Conservation (phyloP, 2,329 filamentous ascomycete species). For the Aspergillus sp. region DNA sequence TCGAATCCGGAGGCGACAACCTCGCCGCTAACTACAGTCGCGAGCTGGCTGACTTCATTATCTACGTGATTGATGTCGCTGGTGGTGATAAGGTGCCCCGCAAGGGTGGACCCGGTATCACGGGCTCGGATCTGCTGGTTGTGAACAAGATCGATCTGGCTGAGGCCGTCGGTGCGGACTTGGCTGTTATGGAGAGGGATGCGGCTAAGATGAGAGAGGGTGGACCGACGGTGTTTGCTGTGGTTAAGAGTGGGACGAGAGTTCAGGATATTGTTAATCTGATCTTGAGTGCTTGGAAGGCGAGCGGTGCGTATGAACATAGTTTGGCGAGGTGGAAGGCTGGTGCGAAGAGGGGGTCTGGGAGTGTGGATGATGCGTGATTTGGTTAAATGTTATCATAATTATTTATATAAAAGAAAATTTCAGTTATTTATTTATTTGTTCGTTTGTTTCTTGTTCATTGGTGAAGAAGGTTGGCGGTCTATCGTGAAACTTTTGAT, state of each 20-base stretch:
- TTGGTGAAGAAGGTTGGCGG: too few relatives aligned
- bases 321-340: slow-evolving; percentile 49
- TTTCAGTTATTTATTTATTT: too few relatives aligned
- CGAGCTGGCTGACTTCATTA: slow-evolving; percentile 94
- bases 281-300: slow-evolving; percentile 89
- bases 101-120: slow-evolving; percentile 96
- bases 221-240: slow-evolving; percentile 91
- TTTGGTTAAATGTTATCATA: neutral
- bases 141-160: slow-evolving; percentile 98
- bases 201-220: slow-evolving; percentile 93
- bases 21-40: slow-evolving; percentile 94
- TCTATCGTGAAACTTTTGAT: neutral
- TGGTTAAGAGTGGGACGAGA: slow-evolving; percentile 89
- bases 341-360: slow-evolving; percentile 41
- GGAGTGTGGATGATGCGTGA: slow-evolving; percentile 23
- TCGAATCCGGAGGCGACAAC: slow-evolving; percentile 95
- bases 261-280: slow-evolving; percentile 85
- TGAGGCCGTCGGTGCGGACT: slow-evolving; percentile 83
- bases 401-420: too few relatives aligned
- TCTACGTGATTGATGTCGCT: slow-evolving; percentile 97
- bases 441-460: neutral
- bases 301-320: slow-evolving; percentile 68
- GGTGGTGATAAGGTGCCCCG: slow-evolving; percentile 95
- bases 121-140: slow-evolving; percentile 87
- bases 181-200: slow-evolving; percentile 92